These are phyloP conservation scores for Micromonas pusilla DNA, from an alignment of 139 green algal species.

Conservation along the genomic window DNA sequence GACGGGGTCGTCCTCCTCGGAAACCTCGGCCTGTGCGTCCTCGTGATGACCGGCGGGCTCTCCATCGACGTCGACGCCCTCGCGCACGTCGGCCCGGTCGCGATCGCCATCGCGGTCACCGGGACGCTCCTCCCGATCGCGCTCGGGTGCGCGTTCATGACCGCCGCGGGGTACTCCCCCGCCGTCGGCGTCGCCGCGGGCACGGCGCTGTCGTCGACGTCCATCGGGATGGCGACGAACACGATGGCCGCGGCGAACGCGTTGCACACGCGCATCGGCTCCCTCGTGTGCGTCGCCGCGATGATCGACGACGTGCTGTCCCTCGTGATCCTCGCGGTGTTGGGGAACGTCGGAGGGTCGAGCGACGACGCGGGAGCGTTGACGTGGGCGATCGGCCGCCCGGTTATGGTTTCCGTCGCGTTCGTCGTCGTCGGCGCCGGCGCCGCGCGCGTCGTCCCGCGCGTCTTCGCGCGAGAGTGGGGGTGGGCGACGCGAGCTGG, in stretches of 20 bases:
- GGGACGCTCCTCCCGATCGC: neutral
- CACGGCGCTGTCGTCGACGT: neutral
- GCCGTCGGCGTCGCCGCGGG: neutral
- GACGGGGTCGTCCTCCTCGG: neutral
- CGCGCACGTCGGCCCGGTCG: neutral
- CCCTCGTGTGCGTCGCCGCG: neutral
- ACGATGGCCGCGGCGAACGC: neutral
- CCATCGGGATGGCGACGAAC: neutral
- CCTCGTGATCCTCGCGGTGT: neutral
- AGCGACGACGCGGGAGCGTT: neutral
- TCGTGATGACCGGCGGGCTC: neutral
- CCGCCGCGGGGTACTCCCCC: neutral
- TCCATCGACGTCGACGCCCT: neutral
- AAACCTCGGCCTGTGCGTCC: neutral
- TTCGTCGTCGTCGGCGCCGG: neutral
- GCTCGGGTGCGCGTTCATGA: neutral
- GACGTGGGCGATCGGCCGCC: neutral
- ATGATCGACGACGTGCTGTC: neutral
- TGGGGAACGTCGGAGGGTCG: neutral
- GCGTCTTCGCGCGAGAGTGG: neutral
- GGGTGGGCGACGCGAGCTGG: no score
- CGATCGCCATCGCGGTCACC: neutral
- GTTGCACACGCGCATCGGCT: neutral
- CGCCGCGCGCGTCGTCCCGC: neutral
- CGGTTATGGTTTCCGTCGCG: neutral